Conservation (phyloP, 2,329 filamentous ascomycete species). For the Tothia fuscella region DNA sequence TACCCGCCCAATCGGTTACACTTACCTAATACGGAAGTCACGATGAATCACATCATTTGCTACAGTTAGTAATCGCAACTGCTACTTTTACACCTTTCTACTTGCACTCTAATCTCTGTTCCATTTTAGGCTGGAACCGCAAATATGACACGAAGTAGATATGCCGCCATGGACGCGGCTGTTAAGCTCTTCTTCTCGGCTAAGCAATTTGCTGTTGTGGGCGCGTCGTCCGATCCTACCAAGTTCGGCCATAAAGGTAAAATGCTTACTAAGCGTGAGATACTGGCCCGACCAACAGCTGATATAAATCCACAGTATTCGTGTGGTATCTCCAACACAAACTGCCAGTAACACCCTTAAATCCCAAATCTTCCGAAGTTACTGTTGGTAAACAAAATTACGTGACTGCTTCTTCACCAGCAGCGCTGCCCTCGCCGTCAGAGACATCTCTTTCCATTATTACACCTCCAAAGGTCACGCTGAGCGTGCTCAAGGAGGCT, state of each 20-base stretch:
- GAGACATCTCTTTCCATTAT: constrained; percentile 75
- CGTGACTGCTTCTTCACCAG: constrained; percentile 52
- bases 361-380: constrained; percentile 58
- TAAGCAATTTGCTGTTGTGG: constrained; percentile 74
- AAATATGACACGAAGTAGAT: too few species aligned
- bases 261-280: constrained; percentile 14
- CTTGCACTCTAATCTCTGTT: too few species aligned
- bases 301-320: constrained; percentile 49
- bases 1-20: too few species aligned
- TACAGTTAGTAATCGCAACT: too few species aligned
- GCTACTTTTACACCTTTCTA: too few species aligned
- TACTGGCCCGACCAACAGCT: not conserved
- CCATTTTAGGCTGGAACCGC: too few species aligned
- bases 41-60: too few species aligned
- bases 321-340: constrained; percentile 73
- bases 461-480: constrained; percentile 70
- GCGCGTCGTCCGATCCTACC: constrained; percentile 69
- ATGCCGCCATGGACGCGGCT: constrained; percentile 55
- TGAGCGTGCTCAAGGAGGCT: constrained; percentile 64
- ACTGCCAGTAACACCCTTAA: constrained; percentile 71
- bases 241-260: constrained; percentile 85
- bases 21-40: too few species aligned
- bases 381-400: constrained; percentile 48
- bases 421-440: constrained; percentile 50
- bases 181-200: constrained; percentile 71